A percentile compares a stretch with the other conserved stretches of the same genome.
Conservation (phyloP, 768 basidiomycete genomes). For the Leccinum arenicola region DNA sequence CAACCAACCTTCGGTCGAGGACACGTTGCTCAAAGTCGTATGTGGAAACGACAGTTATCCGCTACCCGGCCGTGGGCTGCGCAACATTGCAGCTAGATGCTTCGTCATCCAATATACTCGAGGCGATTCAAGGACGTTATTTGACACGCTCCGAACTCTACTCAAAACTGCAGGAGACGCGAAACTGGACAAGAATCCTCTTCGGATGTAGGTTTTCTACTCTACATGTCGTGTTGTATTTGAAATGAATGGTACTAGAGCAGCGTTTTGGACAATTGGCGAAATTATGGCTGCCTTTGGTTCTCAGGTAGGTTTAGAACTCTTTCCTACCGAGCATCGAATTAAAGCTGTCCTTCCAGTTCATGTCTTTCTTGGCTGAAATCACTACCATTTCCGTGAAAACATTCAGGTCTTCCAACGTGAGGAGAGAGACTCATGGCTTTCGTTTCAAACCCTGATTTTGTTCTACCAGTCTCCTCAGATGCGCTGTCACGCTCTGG, state of each 20-base stretch:
- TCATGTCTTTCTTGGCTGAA: conserved; percentile 95
- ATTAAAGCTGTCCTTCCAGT: conserved; percentile 41
- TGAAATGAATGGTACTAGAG: conserved; percentile 41
- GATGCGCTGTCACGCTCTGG: conserved; percentile 77
- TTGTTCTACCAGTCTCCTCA: conserved; percentile 58
- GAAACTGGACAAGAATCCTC: conserved; percentile 64
- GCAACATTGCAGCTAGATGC: conserved; percentile 77
- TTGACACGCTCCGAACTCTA: conserved; percentile 80
- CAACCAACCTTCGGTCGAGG: conserved; percentile 59
- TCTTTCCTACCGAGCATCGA: background rate
- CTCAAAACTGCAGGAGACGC: conserved; percentile 72
- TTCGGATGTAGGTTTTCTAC: conserved; percentile 56
- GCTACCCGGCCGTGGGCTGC: conserved; percentile 82
- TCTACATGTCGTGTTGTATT: background rate
- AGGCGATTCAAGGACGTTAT: conserved; percentile 81
- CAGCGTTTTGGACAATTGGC: conserved; percentile 83
- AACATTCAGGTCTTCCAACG: conserved; percentile 69
- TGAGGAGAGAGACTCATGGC: conserved; percentile 35
- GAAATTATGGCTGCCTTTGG: conserved; percentile 87
- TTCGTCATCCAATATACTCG: conserved; percentile 69
- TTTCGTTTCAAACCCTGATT: conserved; percentile 6
- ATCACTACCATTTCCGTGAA: conserved; percentile 65
- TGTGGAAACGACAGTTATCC: conserved; percentile 65
- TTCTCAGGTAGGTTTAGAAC: conserved; percentile 59
- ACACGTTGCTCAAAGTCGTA: conserved; percentile 64